A percentile compares a stretch with the other conserved stretches of the same genome.
phyloP scores from a whole-genome alignment of 441 rosid genomes.

The Isatis lusitanica region DNA sequence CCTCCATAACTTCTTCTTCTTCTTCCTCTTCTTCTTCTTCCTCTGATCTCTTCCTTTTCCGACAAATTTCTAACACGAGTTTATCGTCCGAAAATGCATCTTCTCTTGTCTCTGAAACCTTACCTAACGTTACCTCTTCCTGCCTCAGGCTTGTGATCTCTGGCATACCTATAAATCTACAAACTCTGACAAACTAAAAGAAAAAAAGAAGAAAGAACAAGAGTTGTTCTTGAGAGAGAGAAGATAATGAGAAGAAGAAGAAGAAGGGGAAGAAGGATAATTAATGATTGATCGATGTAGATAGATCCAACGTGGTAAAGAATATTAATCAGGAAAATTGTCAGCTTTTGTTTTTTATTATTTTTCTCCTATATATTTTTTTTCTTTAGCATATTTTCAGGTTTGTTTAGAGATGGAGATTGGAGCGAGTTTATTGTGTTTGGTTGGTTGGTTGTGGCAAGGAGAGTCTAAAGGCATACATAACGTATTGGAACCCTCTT shows the following conservation, averaged over 20 bases:
- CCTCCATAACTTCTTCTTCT: conserved; percentile 4
- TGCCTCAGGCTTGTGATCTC: conserved; percentile 5
- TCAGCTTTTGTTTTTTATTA: conserved; percentile 29
- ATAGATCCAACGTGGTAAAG: conserved; percentile 41
- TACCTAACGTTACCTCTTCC: conserved; percentile 10
- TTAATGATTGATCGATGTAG: conserved; percentile 33
- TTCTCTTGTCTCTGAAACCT: not conserved
- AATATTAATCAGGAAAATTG: conserved; percentile 37
- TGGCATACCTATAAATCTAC: conserved; percentile 7
- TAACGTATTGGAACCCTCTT: conserved; percentile 31
- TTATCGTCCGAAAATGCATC: conserved; percentile 15
- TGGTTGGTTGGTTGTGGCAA: conserved; percentile 13
- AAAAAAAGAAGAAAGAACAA: not conserved
- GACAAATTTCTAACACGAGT: conserved; percentile 2
- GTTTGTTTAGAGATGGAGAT: conserved; percentile 24
- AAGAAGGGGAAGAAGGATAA: not conserved
- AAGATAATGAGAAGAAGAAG: not conserved
- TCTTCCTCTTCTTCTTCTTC: conserved; percentile 18
- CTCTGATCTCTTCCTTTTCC: conserved; percentile 32
- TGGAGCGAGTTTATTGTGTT: conserved; percentile 35
- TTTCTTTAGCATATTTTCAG: conserved; percentile 22
- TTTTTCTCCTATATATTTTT: not conserved
- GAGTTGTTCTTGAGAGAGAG: conserved; percentile 14
- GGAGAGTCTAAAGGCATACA: conserved; percentile 35
- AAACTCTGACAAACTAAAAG: conserved; percentile 2